These are phyloP conservation scores for Debaryomyces maramus DNA, from an alignment of 805 yeast genomes.

Conservation along the genomic window DNA sequence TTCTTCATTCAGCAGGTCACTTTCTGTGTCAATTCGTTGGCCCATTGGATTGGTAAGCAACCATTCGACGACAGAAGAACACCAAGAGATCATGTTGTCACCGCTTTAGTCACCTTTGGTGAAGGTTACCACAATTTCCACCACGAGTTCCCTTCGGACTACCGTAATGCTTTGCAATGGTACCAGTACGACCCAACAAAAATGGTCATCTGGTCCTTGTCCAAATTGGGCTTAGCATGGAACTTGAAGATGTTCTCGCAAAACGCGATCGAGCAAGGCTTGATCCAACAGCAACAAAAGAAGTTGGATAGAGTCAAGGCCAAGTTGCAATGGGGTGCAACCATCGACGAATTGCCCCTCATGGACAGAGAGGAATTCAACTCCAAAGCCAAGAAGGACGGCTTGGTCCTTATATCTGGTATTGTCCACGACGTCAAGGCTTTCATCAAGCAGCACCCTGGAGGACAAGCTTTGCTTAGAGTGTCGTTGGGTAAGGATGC, in stretches of 20 bases:
- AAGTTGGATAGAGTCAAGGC: slow-evolving; percentile 63
- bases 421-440: slow-evolving; percentile 74
- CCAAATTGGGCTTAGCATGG: slow-evolving; percentile 68
- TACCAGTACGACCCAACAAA: slow-evolving; percentile 87
- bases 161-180: slow-evolving; percentile 86
- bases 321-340: slow-evolving; percentile 73
- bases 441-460: slow-evolving; percentile 77
- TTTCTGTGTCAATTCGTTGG: slow-evolving; percentile 81
- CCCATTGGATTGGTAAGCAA: slow-evolving; percentile 84
- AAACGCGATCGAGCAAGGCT: slow-evolving; percentile 80
- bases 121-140: slow-evolving; percentile 91
- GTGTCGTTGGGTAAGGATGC: slow-evolving; percentile 82
- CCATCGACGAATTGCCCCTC: slow-evolving; percentile 63
- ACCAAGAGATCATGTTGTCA: slow-evolving; percentile 78
- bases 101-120: slow-evolving; percentile 83
- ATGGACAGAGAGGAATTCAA: slow-evolving; percentile 68
- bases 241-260: slow-evolving; percentile 75
- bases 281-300: slow-evolving; percentile 81
- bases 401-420: slow-evolving; percentile 71
- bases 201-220: slow-evolving; percentile 54
- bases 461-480: slow-evolving; percentile 72
- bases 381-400: slow-evolving; percentile 51
- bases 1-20: slow-evolving; percentile 80
- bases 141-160: slow-evolving; percentile 87
- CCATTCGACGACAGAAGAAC: slow-evolving; percentile 87